Evolutionary conservation across 1,139 yeast species (phyloP).

Genomic region (Suhomyces choctaworum): DNA sequence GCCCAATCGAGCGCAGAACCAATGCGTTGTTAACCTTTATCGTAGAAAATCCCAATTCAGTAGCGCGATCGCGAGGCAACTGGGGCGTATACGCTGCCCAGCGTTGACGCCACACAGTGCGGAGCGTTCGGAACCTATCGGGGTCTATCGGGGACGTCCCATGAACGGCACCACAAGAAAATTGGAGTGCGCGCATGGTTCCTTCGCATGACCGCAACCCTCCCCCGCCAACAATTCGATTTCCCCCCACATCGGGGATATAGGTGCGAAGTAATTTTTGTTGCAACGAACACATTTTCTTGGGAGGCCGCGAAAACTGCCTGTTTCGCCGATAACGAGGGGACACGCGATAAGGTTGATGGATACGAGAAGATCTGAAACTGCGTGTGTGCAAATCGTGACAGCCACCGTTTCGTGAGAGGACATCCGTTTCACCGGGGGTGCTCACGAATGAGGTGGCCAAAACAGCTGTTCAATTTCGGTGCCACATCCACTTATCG

Average conservation of each 20-base stretch:
- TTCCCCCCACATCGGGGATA: constrained; percentile 8
- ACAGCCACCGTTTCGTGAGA: too few relatives aligned
- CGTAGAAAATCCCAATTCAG: neutral
- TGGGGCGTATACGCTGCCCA: too few relatives aligned
- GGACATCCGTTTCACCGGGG: too few relatives aligned
- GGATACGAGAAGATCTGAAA: neutral
- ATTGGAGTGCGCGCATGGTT: too few relatives aligned
- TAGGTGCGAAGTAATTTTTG: constrained; percentile 4
- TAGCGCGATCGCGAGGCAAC: neutral
- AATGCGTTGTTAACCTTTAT: too few relatives aligned
- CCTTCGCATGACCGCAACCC: constrained; percentile 4
- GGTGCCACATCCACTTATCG: too few relatives aligned
- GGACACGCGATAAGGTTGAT: neutral
- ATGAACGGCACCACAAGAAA: too few relatives aligned
- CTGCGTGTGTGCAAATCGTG: neutral
- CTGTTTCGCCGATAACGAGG: neutral
- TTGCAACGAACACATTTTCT: too few relatives aligned
- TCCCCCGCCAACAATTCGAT: constrained; percentile 3
- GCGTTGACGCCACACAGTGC: too few relatives aligned
- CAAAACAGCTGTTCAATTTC: too few relatives aligned
- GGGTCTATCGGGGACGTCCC: neutral
- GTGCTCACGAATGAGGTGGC: too few relatives aligned
- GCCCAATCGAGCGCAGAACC: neutral
- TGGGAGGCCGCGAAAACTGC: too few relatives aligned
- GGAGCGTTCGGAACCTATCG: neutral